Evolutionary conservation across 495 filamentous ascomycete genomes (phyloP).

Genomic region (Penicillium bovifimosum): DNA sequence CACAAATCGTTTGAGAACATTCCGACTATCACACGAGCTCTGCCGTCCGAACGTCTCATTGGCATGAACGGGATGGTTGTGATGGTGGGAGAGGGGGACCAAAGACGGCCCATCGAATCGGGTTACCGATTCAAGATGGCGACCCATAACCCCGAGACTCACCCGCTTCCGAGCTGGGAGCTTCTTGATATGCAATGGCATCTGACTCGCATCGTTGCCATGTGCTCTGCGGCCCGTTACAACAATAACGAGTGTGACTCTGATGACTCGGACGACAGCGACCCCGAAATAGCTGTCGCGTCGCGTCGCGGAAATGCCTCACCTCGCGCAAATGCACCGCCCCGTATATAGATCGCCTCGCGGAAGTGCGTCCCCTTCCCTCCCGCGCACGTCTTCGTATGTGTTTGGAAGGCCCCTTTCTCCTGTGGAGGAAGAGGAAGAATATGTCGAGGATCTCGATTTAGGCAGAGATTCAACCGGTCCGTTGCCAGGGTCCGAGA

Average conservation of each 20-base stretch:
- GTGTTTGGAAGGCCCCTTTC: too few species aligned
- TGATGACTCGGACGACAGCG: constrained; percentile 9
- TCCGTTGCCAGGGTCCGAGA: neutral
- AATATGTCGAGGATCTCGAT: neutral
- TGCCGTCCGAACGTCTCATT: neutral
- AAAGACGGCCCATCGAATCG: constrained; percentile 1
- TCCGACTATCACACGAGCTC: constrained; percentile 1
- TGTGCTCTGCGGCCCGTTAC: constrained; percentile 6
- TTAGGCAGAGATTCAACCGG: neutral
- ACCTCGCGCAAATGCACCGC: too few species aligned
- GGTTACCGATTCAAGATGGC: constrained; percentile 8
- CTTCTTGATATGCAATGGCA: constrained; percentile 15
- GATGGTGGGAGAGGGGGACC: neutral
- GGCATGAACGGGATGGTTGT: constrained; percentile 1
- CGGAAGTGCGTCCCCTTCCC: too few species aligned
- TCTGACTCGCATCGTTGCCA: constrained; percentile 7
- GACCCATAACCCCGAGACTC: constrained; percentile 5
- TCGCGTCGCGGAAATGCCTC: neutral
- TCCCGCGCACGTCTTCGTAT: too few species aligned
- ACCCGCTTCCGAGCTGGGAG: constrained; percentile 11
- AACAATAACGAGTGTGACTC: constrained; percentile 21
- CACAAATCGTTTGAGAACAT: constrained; percentile 2
- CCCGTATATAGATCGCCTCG: too few species aligned
- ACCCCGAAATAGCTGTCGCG: neutral
- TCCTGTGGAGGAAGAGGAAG: too few species aligned